A percentile compares a stretch with the other conserved stretches of the same genome.
Evolutionary conservation across 2,329 filamentous ascomycete species (phyloP).

Genomic region (Phoma sp.): DNA sequence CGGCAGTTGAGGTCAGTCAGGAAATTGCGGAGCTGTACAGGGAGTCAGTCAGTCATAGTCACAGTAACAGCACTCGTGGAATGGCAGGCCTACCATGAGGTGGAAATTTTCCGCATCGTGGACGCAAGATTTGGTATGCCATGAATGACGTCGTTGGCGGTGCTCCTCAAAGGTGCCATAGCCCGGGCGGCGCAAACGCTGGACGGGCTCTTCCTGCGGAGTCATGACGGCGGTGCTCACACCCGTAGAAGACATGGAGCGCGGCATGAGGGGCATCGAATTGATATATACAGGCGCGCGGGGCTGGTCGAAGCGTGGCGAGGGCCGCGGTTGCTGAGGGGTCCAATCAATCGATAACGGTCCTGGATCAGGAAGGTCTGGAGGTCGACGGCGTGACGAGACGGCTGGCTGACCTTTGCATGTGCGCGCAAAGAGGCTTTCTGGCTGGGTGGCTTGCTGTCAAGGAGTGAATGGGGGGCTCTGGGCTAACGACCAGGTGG

Average conservation of each 20-base stretch:
- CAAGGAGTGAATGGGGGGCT: constrained; percentile 10
- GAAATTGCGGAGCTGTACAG: constrained; percentile 73
- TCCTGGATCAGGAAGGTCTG: constrained; percentile 21
- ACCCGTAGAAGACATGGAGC: constrained; percentile 17
- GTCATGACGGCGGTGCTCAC: constrained; percentile 45
- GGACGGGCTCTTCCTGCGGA: constrained; percentile 53
- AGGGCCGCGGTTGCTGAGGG: constrained; percentile 12
- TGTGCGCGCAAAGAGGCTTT: constrained; percentile 25
- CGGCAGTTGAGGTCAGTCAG: constrained; percentile 85
- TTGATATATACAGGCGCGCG: constrained; percentile 29
- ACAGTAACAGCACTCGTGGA: neutral
- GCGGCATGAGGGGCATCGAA: constrained; percentile 32
- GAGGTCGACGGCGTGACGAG: constrained; percentile 11
- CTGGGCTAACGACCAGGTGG: constrained; percentile 4
- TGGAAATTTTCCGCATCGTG: constrained; percentile 57
- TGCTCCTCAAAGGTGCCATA: constrained; percentile 46
- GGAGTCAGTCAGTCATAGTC: constrained; percentile 31
- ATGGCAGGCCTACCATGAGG: constrained; percentile 41
- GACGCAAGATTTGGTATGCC: constrained; percentile 53
- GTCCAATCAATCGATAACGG: constrained; percentile 17
- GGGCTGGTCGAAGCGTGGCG: constrained; percentile 31
- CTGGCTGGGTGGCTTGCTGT: constrained; percentile 25
- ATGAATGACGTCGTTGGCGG: constrained; percentile 55
- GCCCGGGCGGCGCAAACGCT: constrained; percentile 41
- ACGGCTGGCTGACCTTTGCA: constrained; percentile 29